A percentile compares a stretch with the other conserved stretches of the same genome.
These are phyloP conservation scores for Podaxis sp. DNA, from an alignment of 768 basidiomycete species.

Conservation along the genomic window DNA sequence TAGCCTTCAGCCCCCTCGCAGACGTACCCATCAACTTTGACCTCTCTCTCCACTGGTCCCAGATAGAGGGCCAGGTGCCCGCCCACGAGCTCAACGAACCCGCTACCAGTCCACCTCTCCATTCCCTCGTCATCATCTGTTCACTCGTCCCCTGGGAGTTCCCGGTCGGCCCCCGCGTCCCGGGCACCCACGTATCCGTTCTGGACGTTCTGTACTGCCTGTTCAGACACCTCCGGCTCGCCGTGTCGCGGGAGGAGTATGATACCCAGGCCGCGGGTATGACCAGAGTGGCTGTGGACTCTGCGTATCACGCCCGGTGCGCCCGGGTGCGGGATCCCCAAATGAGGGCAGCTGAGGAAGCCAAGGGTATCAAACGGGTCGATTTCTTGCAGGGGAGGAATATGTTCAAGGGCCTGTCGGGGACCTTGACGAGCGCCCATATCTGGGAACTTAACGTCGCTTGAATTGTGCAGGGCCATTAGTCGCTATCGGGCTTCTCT, in stretches of 20 bases:
- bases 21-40: slow-evolving; percentile 39
- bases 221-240: slow-evolving; percentile 46
- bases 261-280: slow-evolving; percentile 32
- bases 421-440: slow-evolving; percentile 37
- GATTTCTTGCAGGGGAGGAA: slow-evolving; percentile 51
- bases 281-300: slow-evolving; percentile 35
- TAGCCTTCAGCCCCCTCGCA: slow-evolving; percentile 36
- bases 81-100: slow-evolving; percentile 25
- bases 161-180: slow-evolving; percentile 28
- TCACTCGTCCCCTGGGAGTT: slow-evolving; percentile 32
- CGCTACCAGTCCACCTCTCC: slow-evolving; percentile 25
- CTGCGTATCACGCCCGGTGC: slow-evolving; percentile 47
- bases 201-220: slow-evolving; percentile 49
- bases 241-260: slow-evolving; percentile 47
- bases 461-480: slow-evolving; percentile 8
- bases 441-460: slow-evolving; percentile 46
- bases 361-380: slow-evolving; percentile 53
- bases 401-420: slow-evolving; percentile 50
- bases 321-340: slow-evolving; percentile 30
- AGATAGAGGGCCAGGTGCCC: slow-evolving; percentile 24
- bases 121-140: slow-evolving; percentile 33
- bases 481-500: background rate
- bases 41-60: slow-evolving; percentile 32
- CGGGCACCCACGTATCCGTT: slow-evolving; percentile 39
- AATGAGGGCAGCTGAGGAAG: slow-evolving; percentile 35